Conservation (phyloP, 75 land plant species). For the Cupressus sempervirens region DNA sequence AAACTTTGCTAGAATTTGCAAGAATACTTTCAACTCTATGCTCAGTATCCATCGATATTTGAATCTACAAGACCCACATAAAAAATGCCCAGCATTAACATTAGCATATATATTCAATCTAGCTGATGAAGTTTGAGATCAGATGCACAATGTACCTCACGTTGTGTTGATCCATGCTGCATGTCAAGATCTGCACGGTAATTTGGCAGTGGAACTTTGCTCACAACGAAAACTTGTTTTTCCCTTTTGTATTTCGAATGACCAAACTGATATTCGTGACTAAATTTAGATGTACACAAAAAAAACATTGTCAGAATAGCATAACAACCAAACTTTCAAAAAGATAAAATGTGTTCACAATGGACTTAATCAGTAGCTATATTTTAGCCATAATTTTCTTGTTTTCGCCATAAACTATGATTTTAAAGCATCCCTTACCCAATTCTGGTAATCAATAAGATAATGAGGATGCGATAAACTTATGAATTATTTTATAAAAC, state of each 20-base stretch:
- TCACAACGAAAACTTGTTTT: constrained; percentile 57
- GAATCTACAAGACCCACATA: constrained; percentile 46
- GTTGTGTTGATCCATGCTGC: constrained; percentile 81
- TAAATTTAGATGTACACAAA: too few species aligned
- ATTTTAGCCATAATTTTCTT: too few species aligned
- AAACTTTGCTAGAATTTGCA: constrained; percentile 19
- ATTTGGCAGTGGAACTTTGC: constrained; percentile 86
- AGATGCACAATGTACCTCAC: constrained; percentile 51
- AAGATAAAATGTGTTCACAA: too few species aligned
- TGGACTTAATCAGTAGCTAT: too few species aligned
- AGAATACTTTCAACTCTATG: constrained; percentile 71
- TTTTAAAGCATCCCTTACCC: too few species aligned
- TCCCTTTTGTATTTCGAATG: constrained; percentile 86
- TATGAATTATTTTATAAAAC: too few species aligned
- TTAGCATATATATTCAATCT: not conserved
- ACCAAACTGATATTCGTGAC: constrained; percentile 19
- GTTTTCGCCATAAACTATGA: too few species aligned
- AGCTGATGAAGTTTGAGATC: too few species aligned
- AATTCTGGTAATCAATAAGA: too few species aligned
- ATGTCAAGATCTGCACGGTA: constrained; percentile 94
- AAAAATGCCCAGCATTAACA: not conserved
- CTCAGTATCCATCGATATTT: constrained; percentile 77
- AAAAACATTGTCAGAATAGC: too few species aligned
- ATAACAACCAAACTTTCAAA: too few species aligned
- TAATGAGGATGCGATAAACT: too few species aligned